Percentiles rank a stretch among this genome's conserved stretches.
Conservation (phyloP, 2,329 filamentous ascomycete species). For the Bimuria novae-zelandiae region DNA sequence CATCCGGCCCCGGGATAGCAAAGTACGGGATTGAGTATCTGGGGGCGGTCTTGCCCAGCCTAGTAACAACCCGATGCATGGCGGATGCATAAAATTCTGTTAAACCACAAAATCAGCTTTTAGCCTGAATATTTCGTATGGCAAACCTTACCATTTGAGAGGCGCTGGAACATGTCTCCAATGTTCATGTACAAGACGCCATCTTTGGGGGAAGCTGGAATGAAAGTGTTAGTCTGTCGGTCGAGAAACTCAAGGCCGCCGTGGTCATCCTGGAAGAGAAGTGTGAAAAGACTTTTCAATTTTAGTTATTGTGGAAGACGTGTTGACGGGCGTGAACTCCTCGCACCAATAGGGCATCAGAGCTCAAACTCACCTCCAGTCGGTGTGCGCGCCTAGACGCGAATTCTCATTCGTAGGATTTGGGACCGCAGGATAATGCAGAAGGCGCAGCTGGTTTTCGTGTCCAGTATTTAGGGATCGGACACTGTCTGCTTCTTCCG, state of each 20-base stretch:
- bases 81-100: conserved; percentile 59
- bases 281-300: conserved; percentile 55
- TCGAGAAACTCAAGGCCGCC: conserved; percentile 59
- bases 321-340: no score
- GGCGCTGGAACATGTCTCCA: conserved; percentile 55
- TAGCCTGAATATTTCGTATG: no score
- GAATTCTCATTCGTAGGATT: conserved; percentile 51
- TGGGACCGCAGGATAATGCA: conserved; percentile 62
- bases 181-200: conserved; percentile 50
- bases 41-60: no score
- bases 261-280: conserved; percentile 60
- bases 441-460: conserved; percentile 63
- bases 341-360: no score
- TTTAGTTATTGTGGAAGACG: no score
- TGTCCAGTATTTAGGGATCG: conserved; percentile 57
- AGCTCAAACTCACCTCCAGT: no score
- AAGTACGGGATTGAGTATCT: conserved; percentile 67
- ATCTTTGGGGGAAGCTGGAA: conserved; percentile 43
- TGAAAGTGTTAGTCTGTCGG: conserved; percentile 46
- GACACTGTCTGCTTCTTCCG: conserved; percentile 49
- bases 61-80: conserved; percentile 56
- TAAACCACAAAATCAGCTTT: no score
- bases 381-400: conserved; percentile 59
- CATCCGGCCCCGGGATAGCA: conserved; percentile 55
- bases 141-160: no score